Base-by-base conservation (phyloP, 352 stramenopile species). In the Pythium sukuiense region DNA sequence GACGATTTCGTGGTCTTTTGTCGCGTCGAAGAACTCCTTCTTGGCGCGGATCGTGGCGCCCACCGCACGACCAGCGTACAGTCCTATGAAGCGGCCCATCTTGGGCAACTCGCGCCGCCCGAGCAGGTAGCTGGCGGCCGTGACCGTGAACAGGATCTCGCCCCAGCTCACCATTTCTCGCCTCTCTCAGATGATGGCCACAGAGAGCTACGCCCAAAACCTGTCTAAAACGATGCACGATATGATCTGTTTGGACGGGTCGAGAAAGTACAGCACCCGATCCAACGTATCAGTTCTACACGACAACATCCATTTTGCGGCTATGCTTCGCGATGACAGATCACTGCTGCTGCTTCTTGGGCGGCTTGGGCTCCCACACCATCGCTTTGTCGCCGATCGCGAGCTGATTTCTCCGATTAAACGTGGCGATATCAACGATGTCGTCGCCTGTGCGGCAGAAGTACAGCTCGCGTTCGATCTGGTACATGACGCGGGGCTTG, bases 11-110 rank as follows among this genome's bases (percentile, higher is more conserved):
- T 85, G 89, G 78, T 91, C 80, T 45, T 85, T 88, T 1, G 85
- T 93, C 26, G 82, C 85, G 71, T 93, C 81, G 55, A 91, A 93
- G 68, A 91, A 93, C 73, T 93, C 82, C 50, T 90, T 86, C 69
- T 93, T 93, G 37, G 85, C 85, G 52, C 85, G 85, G 30, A 93
- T 59, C 46, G 91, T 83, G 9, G 85, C 85, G 29, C 85, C 85
- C 9, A 93, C 75, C 0, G 76, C 81, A 53, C 85, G 80, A 1
- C 85, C 85, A 29, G 71, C 77, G 70, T 89, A 90, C 16, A 83
- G 24, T 0, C 85, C 85, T 12, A 87, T 27, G 29, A 88, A 80
- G 57, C 75, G 80, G 2, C 77, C 83, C 53, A 91, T 70, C 72
- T 89, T 88, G 27, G 81, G 85, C 63, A 93, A 70, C 66, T 93